A percentile compares a stretch with the other conserved stretches of the same genome.
Conservation (phyloP, 169 alveolate genomes). For the Perkinsus marinus region DNA sequence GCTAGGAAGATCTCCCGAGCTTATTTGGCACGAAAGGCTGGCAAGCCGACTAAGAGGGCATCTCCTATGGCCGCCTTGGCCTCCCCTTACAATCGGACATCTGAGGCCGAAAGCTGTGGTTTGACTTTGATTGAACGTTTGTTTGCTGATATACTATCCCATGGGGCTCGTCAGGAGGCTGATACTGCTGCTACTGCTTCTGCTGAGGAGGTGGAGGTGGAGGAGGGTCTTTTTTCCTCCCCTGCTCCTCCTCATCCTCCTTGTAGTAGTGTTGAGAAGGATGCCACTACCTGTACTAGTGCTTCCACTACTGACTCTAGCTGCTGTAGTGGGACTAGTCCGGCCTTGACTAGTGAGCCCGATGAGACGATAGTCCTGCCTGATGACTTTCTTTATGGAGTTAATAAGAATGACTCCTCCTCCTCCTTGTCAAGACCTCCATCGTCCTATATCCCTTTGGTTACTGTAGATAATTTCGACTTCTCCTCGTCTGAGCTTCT, state of each 20-base stretch:
- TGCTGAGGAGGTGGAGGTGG: background rate
- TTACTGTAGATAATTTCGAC: background rate
- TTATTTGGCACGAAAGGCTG: background rate
- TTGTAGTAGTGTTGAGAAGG: background rate
- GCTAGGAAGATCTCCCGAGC: background rate
- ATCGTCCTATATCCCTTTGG: background rate
- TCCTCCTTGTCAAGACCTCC: background rate
- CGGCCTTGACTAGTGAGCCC: background rate
- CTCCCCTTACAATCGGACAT: background rate
- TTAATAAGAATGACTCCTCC: background rate
- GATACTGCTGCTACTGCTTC: no score
- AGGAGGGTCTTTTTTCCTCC: background rate
- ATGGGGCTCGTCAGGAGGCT: background rate
- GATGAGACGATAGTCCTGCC: background rate
- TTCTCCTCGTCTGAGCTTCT: background rate
- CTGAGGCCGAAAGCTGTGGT: background rate
- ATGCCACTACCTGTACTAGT: background rate
- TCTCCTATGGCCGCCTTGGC: background rate
- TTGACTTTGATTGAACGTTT: background rate
- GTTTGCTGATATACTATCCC: background rate
- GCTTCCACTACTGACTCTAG: background rate
- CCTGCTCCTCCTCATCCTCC: background rate
- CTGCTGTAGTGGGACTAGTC: background rate
- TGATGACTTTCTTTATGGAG: background rate
- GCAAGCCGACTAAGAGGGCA: background rate